Conservation (phyloP, 495 filamentous ascomycete species). For the Talaromyces wortmannii region DNA sequence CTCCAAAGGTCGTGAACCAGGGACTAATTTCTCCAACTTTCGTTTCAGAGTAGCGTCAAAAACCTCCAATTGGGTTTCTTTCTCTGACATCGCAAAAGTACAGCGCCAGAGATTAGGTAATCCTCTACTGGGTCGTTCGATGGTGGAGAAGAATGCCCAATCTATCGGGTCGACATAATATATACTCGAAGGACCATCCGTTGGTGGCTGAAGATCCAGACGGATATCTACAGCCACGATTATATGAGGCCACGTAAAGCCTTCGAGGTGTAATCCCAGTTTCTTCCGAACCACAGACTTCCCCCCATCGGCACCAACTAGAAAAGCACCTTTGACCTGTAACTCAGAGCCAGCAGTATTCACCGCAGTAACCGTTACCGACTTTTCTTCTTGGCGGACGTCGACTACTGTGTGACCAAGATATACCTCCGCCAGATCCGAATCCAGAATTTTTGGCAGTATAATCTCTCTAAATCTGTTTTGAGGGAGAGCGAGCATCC, state of each 20-base stretch:
- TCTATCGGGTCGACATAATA: neutral
- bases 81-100: neutral
- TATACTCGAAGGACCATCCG: neutral
- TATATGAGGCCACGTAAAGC: slow-evolving; percentile 1
- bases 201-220: neutral
- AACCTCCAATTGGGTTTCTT: neutral
- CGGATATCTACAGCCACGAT: slow-evolving; percentile 2
- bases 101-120: neutral
- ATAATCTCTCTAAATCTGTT: neutral
- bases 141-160: neutral
- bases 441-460: neutral
- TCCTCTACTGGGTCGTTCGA: neutral
- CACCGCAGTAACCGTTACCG: neutral
- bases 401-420: neutral
- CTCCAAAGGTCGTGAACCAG: slow-evolving; percentile 2
- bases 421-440: neutral
- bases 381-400: neutral
- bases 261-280: neutral
- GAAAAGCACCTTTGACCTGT: neutral
- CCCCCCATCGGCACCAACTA: neutral
- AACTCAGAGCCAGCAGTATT: neutral
- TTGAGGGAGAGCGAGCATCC: neutral
- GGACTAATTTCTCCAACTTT: neutral
- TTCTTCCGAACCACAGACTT: neutral
- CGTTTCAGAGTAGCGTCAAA: neutral